Evolutionary conservation across 2,329 filamentous ascomycete species (phyloP).

Genomic region (Leptoxyphium fumago): DNA sequence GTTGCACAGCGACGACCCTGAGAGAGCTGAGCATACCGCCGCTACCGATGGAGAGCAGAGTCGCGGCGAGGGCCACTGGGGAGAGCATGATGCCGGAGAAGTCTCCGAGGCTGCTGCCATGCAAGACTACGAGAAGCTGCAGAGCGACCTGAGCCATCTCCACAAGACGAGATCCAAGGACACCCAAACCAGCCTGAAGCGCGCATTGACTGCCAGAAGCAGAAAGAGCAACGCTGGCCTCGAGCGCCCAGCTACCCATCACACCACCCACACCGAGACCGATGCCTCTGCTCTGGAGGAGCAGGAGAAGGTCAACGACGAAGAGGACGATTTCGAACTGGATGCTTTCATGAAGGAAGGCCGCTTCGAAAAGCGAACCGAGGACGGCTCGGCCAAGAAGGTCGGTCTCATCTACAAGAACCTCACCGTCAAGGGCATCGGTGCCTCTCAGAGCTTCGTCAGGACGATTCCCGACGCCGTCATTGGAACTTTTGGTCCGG

Average conservation of each 20-base stretch:
- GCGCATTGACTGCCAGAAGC: slow-evolving; percentile 7
- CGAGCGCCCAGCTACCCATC: neutral
- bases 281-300: slow-evolving; percentile 23
- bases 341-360: slow-evolving; percentile 58
- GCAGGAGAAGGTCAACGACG: slow-evolving; percentile 28
- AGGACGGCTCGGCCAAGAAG: slow-evolving; percentile 56
- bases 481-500: slow-evolving; percentile 65
- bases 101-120: slow-evolving; percentile 39
- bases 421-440: slow-evolving; percentile 58
- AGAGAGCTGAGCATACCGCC: slow-evolving; percentile 9
- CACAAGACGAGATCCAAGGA: slow-evolving; percentile 29
- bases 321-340: slow-evolving; percentile 49
- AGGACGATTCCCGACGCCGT: slow-evolving; percentile 61
- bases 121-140: slow-evolving; percentile 45
- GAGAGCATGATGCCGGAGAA: slow-evolving; percentile 43
- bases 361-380: slow-evolving; percentile 58
- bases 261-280: slow-evolving; percentile 6
- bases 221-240: slow-evolving; percentile 13
- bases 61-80: slow-evolving; percentile 42
- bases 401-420: slow-evolving; percentile 66
- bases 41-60: slow-evolving; percentile 15
- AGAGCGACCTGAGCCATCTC: slow-evolving; percentile 39
- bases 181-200: slow-evolving; percentile 9
- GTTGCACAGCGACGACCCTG: slow-evolving; percentile 10
- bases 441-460: slow-evolving; percentile 52